These are phyloP conservation scores for Parsonsia alboflavescens DNA, from an alignment of 257 asterid genomes.

Conservation along the genomic window DNA sequence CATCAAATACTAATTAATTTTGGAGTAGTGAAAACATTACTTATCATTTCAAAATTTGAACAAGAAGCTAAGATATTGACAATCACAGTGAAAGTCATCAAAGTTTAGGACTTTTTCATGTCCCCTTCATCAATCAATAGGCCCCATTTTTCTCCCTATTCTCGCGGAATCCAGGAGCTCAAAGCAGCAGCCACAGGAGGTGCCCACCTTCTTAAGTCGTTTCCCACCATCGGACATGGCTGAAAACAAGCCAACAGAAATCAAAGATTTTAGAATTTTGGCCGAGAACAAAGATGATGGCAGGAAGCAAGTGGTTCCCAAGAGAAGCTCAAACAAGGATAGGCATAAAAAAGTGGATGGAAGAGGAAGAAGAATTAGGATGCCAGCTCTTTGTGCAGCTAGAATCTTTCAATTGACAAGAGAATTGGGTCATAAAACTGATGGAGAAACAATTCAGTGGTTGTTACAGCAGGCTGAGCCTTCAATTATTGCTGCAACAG, in stretches of 20 bases:
- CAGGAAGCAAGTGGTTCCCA: conserved; percentile 41
- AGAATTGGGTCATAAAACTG: conserved; percentile 65
- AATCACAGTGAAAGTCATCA: conserved; percentile 28
- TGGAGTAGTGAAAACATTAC: neutral
- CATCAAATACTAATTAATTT: neutral
- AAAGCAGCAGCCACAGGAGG: conserved; percentile 30
- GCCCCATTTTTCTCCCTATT: conserved; percentile 21
- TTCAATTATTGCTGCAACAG: conserved; percentile 62
- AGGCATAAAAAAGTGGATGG: conserved; percentile 74
- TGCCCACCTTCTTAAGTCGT: conserved; percentile 32
- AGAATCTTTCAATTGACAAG: conserved; percentile 60
- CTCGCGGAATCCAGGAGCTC: conserved; percentile 25
- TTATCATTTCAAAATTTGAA: conserved; percentile 19
- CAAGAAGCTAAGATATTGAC: conserved; percentile 22
- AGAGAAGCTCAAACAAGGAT: conserved; percentile 55
- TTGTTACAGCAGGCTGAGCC: conserved; percentile 70
- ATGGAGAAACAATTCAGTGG: conserved; percentile 77
- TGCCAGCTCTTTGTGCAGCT: conserved; percentile 69
- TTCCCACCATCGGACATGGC: conserved; percentile 46
- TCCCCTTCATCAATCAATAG: conserved; percentile 30
- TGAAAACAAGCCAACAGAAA: conserved; percentile 30
- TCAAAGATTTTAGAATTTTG: conserved; percentile 25
- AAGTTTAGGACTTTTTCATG: conserved; percentile 30
- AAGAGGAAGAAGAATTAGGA: conserved; percentile 60
- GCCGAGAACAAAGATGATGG: conserved; percentile 20